Base-by-base conservation (phyloP, 2,329 filamentous ascomycete genomes). In the Pseudogymnoascus sp. region DNA sequence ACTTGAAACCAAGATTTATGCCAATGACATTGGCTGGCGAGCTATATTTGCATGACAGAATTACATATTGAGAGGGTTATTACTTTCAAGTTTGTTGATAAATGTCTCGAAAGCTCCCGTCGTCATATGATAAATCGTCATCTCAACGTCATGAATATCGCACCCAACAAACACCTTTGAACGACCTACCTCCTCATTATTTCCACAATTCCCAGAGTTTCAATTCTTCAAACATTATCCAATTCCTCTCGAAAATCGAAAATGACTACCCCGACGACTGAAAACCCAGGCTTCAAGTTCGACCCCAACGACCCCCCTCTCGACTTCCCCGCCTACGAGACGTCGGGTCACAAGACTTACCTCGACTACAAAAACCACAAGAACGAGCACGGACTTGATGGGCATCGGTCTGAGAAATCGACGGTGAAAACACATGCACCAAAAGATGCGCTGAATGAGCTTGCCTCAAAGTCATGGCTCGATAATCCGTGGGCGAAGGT, bases 51-150 rank as follows among this genome's bases (percentile, higher is more conserved):
- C 33, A 33, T 33, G 47, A 12, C 9, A 33, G 15, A 20, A 28
- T 20, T 20, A 53, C 25, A 53, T 53, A 18, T 12, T 18, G n/a
- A 53, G 47, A 12, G 6, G 15, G n/a, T 53, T 53, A 18, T 20
- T 53, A 53, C 28, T 33, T 53, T 53, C 47, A 20, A 25, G 28
- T 53, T 53, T 53, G 47, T 53, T 33, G 47, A 53, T 53, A 53
- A 53, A 53, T 53, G 47, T 53, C 47, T 53, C 47, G 28, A 53
- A 53, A 14, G 28, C 47, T 14, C 11, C 28, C 25, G n/a, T 53
- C 47, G 47, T 53, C 47, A 53, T 53, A 53, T 53, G 28, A 53
- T 53, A 33, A 53, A 33, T 53, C 47, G 47, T 53, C 47, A 53
- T 53, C 47, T 33, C 47, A 53, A 53, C 47, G 47, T 53, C 47